phyloP scores from a whole-genome alignment of 2,329 filamentous ascomycete genomes.

The Macroventuria anomochaeta region DNA sequence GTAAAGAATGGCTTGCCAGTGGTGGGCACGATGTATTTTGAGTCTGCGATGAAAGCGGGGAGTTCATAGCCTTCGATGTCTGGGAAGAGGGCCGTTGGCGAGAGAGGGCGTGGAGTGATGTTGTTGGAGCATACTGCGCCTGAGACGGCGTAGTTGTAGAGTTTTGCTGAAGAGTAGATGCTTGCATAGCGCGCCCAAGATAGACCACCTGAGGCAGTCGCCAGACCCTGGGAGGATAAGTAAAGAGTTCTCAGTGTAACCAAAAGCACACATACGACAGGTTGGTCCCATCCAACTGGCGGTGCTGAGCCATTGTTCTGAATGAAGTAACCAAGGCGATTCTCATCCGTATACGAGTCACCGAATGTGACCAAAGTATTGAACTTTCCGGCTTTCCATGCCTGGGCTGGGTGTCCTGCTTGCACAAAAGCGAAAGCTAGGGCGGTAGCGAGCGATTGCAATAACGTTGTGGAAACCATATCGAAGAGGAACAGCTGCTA shows the following conservation, averaged over 20 bases:
- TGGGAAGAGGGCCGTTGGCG: slow-evolving; percentile 62
- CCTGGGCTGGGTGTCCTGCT: slow-evolving; percentile 18
- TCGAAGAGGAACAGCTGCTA: slow-evolving; percentile 5
- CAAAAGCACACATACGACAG: too few species aligned
- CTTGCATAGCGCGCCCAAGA: slow-evolving; percentile 73
- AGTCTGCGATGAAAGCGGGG: slow-evolving; percentile 57
- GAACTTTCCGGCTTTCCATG: slow-evolving; percentile 58
- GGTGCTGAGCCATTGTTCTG: slow-evolving; percentile 63
- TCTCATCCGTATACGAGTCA: slow-evolving; percentile 79
- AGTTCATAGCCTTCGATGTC: slow-evolving; percentile 57
- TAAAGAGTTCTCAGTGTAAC: too few species aligned
- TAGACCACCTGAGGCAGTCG: slow-evolving; percentile 69
- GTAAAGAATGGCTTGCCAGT: slow-evolving; percentile 54
- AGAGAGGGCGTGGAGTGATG: slow-evolving; percentile 64
- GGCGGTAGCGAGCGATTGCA: slow-evolving; percentile 28
- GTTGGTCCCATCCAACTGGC: slow-evolving; percentile 64
- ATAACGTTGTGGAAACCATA: slow-evolving; percentile 20
- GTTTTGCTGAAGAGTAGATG: slow-evolving; percentile 61
- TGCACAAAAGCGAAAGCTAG: slow-evolving; percentile 28
- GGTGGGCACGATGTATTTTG: slow-evolving; percentile 36
- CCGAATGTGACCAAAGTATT: slow-evolving; percentile 73
- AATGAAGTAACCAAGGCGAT: slow-evolving; percentile 68
- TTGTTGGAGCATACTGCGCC: slow-evolving; percentile 76
- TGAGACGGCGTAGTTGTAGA: slow-evolving; percentile 73
- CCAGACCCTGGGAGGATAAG: slow-evolving; percentile 56